Conservation (phyloP, 129 eudicot species). For the sunflower (Helianthus annuus) region DNA sequence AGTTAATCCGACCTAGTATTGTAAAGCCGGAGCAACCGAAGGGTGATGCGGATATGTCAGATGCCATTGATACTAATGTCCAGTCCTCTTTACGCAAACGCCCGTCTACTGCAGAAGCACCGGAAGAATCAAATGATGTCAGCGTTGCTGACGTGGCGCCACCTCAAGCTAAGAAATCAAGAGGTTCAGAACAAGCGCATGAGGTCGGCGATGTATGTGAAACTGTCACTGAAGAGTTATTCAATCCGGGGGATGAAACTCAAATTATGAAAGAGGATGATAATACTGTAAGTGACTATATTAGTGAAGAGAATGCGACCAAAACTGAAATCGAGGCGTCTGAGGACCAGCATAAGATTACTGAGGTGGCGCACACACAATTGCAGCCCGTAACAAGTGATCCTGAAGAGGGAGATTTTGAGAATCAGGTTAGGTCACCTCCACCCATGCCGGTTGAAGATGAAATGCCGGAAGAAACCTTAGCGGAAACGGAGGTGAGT, state of each 20-base stretch:
- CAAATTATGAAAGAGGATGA: slow-evolving; percentile 48
- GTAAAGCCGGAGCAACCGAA: slow-evolving; percentile 63
- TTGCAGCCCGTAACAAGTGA: slow-evolving; percentile 52
- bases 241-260: slow-evolving; percentile 38
- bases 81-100: slow-evolving; percentile 64
- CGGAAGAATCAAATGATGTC: slow-evolving; percentile 37
- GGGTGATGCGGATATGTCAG: slow-evolving; percentile 65
- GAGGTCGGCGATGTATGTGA: slow-evolving; percentile 50
- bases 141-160: slow-evolving; percentile 42
- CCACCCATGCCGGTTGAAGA: slow-evolving; percentile 54
- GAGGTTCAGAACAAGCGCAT: slow-evolving; percentile 51
- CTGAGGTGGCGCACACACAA: slow-evolving; percentile 50
- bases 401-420: slow-evolving; percentile 82
- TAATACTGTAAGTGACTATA: slow-evolving; percentile 29
- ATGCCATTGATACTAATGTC: slow-evolving; percentile 43
- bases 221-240: slow-evolving; percentile 44
- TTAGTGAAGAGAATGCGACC: slow-evolving; percentile 46
- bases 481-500: slow-evolving; percentile 48
- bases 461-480: slow-evolving; percentile 22
- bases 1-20: slow-evolving; percentile 73
- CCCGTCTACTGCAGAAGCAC: slow-evolving; percentile 52
- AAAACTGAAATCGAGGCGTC: slow-evolving; percentile 34
- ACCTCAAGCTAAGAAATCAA: slow-evolving; percentile 56
- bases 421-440: slow-evolving; percentile 33
- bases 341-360: slow-evolving; percentile 44